Evolutionary conservation across 305 asterid genomes (phyloP).

Genomic region (Galium porrigens): DNA sequence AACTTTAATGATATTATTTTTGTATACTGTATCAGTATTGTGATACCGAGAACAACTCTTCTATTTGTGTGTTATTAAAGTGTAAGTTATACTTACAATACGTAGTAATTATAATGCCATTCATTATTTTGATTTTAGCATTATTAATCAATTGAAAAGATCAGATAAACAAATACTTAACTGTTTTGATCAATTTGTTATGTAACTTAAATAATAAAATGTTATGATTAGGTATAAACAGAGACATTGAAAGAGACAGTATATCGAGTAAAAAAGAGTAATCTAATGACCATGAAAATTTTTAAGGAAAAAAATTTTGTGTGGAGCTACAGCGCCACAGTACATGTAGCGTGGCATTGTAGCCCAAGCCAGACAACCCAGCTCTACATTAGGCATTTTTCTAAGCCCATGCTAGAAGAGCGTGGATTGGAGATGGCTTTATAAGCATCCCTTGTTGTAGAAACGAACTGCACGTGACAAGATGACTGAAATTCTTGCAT

Average conservation of each 20-base stretch:
- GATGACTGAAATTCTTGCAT: too few species aligned
- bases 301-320: too few species aligned
- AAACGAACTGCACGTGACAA: neutral
- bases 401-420: neutral
- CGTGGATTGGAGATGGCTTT: neutral
- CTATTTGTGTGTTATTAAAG: neutral
- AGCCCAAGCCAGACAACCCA: neutral
- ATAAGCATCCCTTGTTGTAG: neutral
- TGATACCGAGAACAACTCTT: neutral
- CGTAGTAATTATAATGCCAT: neutral
- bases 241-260: neutral
- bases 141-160: neutral
- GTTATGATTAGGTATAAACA: neutral
- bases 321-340: neutral
- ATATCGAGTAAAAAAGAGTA: neutral
- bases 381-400: neutral
- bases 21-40: too few species aligned
- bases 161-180: neutral
- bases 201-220: neutral
- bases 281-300: neutral
- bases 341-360: neutral
- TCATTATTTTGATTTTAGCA: neutral
- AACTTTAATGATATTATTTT: neutral
- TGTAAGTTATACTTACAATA: neutral
- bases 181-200: neutral